Percentiles rank a stretch among this genome's conserved stretches.
Evolutionary conservation across 129 eudicot genomes (phyloP).

Genomic region (Flaveria sonorensis): DNA sequence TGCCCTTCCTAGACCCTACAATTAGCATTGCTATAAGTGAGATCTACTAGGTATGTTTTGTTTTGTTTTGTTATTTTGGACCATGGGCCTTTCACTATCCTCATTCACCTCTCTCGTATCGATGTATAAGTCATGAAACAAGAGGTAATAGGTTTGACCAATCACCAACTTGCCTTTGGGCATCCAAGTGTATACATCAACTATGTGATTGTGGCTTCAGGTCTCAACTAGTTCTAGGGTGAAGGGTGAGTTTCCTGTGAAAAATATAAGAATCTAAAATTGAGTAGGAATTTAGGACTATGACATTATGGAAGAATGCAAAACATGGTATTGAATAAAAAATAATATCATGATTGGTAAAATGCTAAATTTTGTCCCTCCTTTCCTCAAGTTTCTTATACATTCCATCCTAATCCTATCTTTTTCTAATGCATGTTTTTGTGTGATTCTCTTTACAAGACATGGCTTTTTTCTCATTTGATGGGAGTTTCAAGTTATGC

Average conservation of each 20-base stretch:
- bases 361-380: background rate
- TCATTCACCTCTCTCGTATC: background rate
- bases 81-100: background rate
- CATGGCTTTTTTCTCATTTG: background rate
- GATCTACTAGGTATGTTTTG: too few species aligned
- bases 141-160: background rate
- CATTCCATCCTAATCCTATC: background rate
- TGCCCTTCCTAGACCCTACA: too few species aligned
- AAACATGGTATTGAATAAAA: background rate
- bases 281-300: background rate
- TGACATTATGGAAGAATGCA: conserved; percentile 14
- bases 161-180: background rate
- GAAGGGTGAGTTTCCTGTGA: background rate
- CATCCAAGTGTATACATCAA: background rate
- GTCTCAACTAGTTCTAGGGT: background rate
- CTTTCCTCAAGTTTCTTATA: background rate
- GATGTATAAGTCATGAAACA: conserved; percentile 5
- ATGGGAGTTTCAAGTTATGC: background rate
- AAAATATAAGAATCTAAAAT: background rate
- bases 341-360: background rate
- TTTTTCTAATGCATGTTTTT: background rate
- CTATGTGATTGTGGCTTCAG: background rate
- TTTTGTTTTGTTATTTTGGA: background rate
- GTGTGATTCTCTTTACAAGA: background rate
- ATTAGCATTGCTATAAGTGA: too few species aligned